Evolutionary conservation across 2,329 filamentous ascomycete species (phyloP).

Genomic region (Bipolaris zeicola): DNA sequence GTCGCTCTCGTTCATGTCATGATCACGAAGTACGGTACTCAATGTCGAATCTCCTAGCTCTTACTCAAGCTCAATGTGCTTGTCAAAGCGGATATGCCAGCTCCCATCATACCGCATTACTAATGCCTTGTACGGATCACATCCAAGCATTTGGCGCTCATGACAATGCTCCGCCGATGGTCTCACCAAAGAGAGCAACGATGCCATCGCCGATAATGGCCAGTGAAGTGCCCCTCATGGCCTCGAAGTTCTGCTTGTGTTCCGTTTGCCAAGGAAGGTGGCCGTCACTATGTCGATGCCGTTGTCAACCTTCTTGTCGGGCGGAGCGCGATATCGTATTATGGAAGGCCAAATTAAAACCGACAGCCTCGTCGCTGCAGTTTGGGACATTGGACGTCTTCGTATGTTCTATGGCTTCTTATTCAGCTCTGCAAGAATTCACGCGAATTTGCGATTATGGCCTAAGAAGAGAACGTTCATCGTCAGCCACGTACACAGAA

Average conservation of each 20-base stretch:
- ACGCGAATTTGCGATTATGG: not conserved
- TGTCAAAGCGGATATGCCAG: not conserved
- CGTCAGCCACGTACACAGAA: not conserved
- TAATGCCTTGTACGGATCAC: not conserved
- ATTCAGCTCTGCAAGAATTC: not conserved
- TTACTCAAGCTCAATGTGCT: not conserved
- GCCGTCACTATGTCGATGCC: not conserved
- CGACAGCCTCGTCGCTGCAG: not conserved
- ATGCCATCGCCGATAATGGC: not conserved
- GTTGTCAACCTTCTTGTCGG: not conserved
- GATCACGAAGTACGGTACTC: not conserved
- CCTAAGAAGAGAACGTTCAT: not conserved
- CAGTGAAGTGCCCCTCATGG: not conserved
- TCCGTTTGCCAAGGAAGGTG: not conserved
- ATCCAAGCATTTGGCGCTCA: not conserved
- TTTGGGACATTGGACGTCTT: not conserved
- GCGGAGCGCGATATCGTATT: not conserved
- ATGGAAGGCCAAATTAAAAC: not conserved
- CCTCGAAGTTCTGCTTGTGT: not conserved
- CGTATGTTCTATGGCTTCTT: not conserved
- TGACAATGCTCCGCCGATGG: not conserved
- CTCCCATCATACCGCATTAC: not conserved
- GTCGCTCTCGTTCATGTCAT: not conserved
- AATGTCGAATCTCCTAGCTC: not conserved
- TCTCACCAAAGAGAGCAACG: not conserved